phyloP scores from a whole-genome alignment of 2,329 filamentous ascomycete species.

The Didymella segeticola region DNA sequence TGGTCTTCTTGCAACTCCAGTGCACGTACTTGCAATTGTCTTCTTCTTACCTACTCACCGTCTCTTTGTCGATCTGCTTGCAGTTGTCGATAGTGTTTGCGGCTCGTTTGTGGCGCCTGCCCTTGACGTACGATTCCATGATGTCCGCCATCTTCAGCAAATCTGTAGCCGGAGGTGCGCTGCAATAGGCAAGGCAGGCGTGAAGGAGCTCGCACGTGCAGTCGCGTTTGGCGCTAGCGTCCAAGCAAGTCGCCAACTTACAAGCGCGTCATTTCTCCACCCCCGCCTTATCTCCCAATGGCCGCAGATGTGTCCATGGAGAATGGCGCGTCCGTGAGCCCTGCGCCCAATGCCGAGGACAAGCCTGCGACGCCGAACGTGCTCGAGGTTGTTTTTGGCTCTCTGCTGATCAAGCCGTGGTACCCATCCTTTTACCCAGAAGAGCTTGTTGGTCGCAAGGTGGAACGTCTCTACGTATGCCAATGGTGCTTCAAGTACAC shows the following conservation, averaged over 20 bases:
- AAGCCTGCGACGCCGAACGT: conserved; percentile 68
- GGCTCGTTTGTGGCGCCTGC: too few relatives aligned
- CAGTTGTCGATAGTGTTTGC: too few relatives aligned
- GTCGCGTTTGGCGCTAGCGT: conserved; percentile 11
- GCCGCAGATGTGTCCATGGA: conserved; percentile 19
- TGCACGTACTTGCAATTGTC: too few relatives aligned
- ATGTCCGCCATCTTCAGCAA: too few relatives aligned
- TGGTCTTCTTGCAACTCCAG: too few relatives aligned
- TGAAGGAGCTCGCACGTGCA: conserved; percentile 2
- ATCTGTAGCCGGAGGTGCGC: too few relatives aligned
- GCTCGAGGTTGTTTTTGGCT: conserved; percentile 83
- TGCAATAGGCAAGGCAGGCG: too few relatives aligned
- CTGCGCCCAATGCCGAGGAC: conserved; percentile 1
- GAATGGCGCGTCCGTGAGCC: conserved; percentile 13
- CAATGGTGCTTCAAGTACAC: conserved; percentile 95
- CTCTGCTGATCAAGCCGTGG: conserved; percentile 86
- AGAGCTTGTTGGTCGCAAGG: conserved; percentile 59
- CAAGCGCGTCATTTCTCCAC: conserved; percentile 11
- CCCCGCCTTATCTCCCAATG: conserved; percentile 9
- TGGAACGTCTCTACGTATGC: conserved; percentile 78
- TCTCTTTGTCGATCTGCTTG: too few relatives aligned
- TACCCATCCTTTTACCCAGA: conserved; percentile 89
- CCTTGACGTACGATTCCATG: too few relatives aligned
- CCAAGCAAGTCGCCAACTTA: background rate
- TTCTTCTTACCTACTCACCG: too few relatives aligned